Evolutionary conservation across 345 rosid species (phyloP), one percentile per base, ranked within the genome.

Genomic region (Schrenkiella parvula): DNA sequence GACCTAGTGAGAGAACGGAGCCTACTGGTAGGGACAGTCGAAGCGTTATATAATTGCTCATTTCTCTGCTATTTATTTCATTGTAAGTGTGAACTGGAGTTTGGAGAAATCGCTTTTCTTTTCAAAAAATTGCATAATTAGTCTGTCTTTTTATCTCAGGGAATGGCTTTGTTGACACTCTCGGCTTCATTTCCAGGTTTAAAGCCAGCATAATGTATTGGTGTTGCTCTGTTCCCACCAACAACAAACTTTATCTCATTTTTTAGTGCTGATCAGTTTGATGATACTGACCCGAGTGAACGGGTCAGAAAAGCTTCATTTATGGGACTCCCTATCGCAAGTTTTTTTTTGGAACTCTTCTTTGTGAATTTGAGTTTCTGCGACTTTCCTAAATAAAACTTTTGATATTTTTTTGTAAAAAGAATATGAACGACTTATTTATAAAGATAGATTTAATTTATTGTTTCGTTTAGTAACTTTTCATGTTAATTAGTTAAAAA

Each of bases 251-350:
- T 93, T 71, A 93, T 91, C 9, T 89, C 96, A 1, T 87, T 96
- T 23, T 91, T 89, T 59, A 93, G 96, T 72, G 91, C 96, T 0
- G 97, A 89, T 58, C 96, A 91, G 80, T 89, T 91, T 76, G 97
- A 91, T 78, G 93, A 91, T 63, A 87, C 90, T 22, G 93, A 91
- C 71, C 56, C 88, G 1, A 77, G 44, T 47, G 97, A 91, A 79
- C 73, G 91, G 71, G 78, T 75, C 42, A 89, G 80, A 72, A 91
- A 89, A 67, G 93, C 88, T 34, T 89, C 97, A 7, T 88, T 88
- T 69, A 88, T 92, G 95, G 96, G 83, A 72, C 52, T 82, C 71
- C 86, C 98, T 21, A 85, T 86, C 42, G 82, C 13, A 8, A 85
- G 95, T 72, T 92, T 92, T 86, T 89, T 58, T 65, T 81, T 18